A percentile compares a stretch with the other conserved stretches of the same genome.
These are phyloP conservation scores for Furcasterigmium furcatum DNA, from an alignment of 2,329 filamentous ascomycete genomes.

Conservation along the genomic window DNA sequence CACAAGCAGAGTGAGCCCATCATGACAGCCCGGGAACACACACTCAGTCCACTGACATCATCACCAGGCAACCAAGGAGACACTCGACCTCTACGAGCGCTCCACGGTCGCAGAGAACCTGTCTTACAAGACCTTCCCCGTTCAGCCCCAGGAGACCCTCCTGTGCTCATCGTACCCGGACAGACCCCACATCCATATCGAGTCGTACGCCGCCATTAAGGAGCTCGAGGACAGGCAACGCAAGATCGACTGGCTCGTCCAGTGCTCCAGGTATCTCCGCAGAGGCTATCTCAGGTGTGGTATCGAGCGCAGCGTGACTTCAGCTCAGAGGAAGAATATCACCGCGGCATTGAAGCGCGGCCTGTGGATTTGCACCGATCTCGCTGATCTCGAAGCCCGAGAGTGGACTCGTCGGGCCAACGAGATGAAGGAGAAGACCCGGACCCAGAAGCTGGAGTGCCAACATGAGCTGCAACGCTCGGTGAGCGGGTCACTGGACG, in stretches of 20 bases:
- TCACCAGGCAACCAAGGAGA: background rate
- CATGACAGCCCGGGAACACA: background rate
- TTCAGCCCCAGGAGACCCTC: constrained; percentile 5
- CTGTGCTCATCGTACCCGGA: constrained; percentile 10
- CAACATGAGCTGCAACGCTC: no score
- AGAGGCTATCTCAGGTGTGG: background rate
- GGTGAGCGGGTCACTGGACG: no score
- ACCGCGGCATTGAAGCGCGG: constrained; percentile 4
- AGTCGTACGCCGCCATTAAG: constrained; percentile 7
- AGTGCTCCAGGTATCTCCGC: constrained; percentile 5
- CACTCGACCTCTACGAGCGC: constrained; percentile 10
- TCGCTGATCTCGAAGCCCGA: constrained; percentile 10
- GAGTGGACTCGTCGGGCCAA: background rate
- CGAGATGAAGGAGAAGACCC: no score
- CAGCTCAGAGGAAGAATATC: background rate
- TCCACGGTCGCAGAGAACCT: constrained; percentile 7
- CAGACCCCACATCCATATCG: constrained; percentile 5
- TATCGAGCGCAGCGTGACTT: background rate
- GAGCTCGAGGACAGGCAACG: constrained; percentile 10
- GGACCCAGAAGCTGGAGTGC: no score
- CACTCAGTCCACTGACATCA: background rate
- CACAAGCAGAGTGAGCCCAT: background rate
- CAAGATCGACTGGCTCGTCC: constrained; percentile 8
- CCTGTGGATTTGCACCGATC: constrained; percentile 8
- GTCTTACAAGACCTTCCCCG: constrained; percentile 2